phyloP scores from a whole-genome alignment of 1,284 basidiomycete genomes.

The Boletus albobrunnescens region DNA sequence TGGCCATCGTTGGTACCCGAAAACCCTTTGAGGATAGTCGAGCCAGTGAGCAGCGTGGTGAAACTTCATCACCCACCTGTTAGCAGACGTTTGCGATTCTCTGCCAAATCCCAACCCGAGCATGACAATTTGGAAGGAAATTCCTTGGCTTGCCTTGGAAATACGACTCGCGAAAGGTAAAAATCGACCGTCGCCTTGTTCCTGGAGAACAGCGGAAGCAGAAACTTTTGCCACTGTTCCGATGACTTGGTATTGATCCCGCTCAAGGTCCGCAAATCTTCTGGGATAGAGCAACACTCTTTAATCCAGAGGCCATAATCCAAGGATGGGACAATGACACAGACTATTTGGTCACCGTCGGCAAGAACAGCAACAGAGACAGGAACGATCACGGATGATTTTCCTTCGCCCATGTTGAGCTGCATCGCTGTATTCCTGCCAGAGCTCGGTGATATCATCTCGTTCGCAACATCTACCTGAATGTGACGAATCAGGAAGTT shows the following conservation, averaged over 20 bases:
- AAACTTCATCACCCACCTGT: conserved; percentile 13
- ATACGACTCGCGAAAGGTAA: conserved; percentile 38
- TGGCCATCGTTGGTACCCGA: conserved; percentile 55
- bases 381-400: conserved; percentile 49
- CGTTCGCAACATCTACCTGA: conserved; percentile 39
- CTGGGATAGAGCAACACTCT: conserved; percentile 25
- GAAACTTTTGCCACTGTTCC: conserved; percentile 30
- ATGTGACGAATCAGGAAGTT: conserved; percentile 40
- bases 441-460: conserved; percentile 45
- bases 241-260: conserved; percentile 43
- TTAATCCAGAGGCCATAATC: conserved; percentile 45
- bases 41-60: background rate
- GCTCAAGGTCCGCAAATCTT: conserved; percentile 29
- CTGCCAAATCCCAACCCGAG: conserved; percentile 53
- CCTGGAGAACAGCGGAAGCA: conserved; percentile 37
- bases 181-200: conserved; percentile 47
- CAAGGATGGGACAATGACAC: conserved; percentile 11
- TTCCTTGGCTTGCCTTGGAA: conserved; percentile 38
- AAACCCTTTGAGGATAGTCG: conserved; percentile 40
- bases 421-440: conserved; percentile 3
- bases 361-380: conserved; percentile 40
- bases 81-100: conserved; percentile 29
- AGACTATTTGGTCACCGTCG: conserved; percentile 37
- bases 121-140: conserved; percentile 46
- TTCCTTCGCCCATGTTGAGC: conserved; percentile 35